These are phyloP conservation scores for Gillenia trifoliata DNA, from an alignment of 306 rosid species.

Conservation along the genomic window DNA sequence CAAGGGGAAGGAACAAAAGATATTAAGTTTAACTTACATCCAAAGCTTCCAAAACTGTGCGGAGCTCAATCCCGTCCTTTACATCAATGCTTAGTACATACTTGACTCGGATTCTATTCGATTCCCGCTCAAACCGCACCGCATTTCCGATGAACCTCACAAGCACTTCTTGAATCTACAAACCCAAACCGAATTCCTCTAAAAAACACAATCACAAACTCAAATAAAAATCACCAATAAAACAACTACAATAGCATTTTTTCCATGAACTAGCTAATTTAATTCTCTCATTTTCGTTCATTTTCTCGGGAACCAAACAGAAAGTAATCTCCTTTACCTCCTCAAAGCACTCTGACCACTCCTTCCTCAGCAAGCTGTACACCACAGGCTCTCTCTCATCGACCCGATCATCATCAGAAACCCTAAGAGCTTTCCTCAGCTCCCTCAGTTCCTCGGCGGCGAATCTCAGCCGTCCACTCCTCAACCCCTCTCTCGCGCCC, in stretches of 20 bases:
- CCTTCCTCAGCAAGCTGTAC: conserved; percentile 65
- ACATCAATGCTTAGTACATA: conserved; percentile 36
- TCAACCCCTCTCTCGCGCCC: conserved; percentile 56
- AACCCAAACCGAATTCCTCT: conserved; percentile 88
- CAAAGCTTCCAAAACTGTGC: conserved; percentile 74
- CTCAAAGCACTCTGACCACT: conserved; percentile 78
- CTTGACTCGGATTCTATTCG: conserved; percentile 49
- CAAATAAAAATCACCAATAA: conserved; percentile 48
- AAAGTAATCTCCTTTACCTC: conserved; percentile 46
- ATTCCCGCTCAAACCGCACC: conserved; percentile 59
- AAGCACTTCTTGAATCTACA: conserved; percentile 92
- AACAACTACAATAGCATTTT: neutral
- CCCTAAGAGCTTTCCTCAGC: conserved; percentile 50
- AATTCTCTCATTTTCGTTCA: neutral
- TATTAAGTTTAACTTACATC: conserved; percentile 50
- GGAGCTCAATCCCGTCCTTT: conserved; percentile 45
- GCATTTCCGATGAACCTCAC: conserved; percentile 71
- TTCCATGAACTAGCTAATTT: neutral
- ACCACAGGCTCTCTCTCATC: conserved; percentile 69
- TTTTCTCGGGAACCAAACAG: neutral
- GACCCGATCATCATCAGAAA: conserved; percentile 24
- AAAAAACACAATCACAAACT: conserved; percentile 63
- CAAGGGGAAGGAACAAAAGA: conserved; percentile 4
- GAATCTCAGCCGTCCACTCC: conserved; percentile 53
- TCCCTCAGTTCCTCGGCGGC: conserved; percentile 67